Evolutionary conservation across 2,329 filamentous ascomycete genomes (phyloP), one percentile per base, ranked within the genome.

Genomic region (Aspergillus persii): DNA sequence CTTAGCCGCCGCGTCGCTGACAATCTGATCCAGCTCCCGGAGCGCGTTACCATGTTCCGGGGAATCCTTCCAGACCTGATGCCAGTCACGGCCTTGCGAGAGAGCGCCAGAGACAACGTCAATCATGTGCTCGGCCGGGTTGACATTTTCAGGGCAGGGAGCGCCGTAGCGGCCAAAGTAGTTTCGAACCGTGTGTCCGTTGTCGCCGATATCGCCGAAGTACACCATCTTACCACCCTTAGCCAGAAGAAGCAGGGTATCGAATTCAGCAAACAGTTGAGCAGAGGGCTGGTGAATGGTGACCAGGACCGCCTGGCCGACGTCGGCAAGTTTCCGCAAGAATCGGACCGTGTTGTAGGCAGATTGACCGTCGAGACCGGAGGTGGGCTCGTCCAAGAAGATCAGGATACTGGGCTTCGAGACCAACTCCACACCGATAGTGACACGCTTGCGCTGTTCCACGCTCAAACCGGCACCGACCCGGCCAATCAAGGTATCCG

Each of bases 241-340:
- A 54, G 87, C 86, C 8, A 90, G 78, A 0, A 86, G 83, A 2
- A 90, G 79, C 1, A 90, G 82, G 77, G 87, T 88, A 67, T 90
- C 88, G 70, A 90, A 90, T 68, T 90, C 82, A 61, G 88, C 82
- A 54, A 90, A 86, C 2, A 90, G 77, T 23, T 88, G 80, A 0
- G 85, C 86, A 7, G 84, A 87, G 3, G 88, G 87, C 65, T 90
- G 87, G 66, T 90, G 88, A 52, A 90, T 89, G 0, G 88, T 90
- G 65, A 87, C 89, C 36, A 90, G 76, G 48, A 90, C 87, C 3
- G 87, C 87, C 66, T 90, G 86, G 0, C 87, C 87, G 26, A 85
- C 84, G 11, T 80, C 77, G 26, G 86, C 81, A 2, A 90, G 78
- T 66, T 89, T 89, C 70, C 85, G 84, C 50, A 90, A 71, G 74